Conservation (phyloP, 2,329 filamentous ascomycete genomes). For the Chaetothyriales sp. region DNA sequence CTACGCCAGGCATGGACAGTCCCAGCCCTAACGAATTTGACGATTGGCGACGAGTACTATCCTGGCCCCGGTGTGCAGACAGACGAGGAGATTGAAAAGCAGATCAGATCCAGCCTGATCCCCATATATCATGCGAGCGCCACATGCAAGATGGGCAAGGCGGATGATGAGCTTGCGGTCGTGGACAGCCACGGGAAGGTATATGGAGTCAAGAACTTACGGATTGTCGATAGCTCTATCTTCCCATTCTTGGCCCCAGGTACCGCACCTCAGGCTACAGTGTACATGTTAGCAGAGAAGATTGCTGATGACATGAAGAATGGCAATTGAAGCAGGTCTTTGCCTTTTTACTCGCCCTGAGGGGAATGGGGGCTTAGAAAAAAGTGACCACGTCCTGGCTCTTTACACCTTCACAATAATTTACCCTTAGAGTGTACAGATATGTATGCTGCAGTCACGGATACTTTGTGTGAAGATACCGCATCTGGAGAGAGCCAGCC, state of each 20-base stretch:
- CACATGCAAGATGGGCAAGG: conserved; percentile 27
- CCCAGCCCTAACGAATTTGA: conserved; percentile 10
- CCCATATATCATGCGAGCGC: conserved; percentile 24
- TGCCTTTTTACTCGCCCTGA: too few relatives aligned
- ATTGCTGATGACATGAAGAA: conserved; percentile 17
- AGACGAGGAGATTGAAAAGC: conserved; percentile 18
- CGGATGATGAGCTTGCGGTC: conserved; percentile 21
- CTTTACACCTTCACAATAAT: too few relatives aligned
- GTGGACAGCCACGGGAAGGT: conserved; percentile 22
- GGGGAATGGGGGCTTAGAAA: too few relatives aligned
- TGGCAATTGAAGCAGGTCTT: conserved; percentile 2
- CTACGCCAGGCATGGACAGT: conserved; percentile 15
- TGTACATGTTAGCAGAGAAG: conserved; percentile 34
- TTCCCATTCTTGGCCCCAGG: conserved; percentile 27
- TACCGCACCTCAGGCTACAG: conserved; percentile 27
- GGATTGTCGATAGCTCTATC: conserved; percentile 24
- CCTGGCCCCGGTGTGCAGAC: conserved; percentile 6
- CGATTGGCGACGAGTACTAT: conserved; percentile 8
- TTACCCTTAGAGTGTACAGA: too few relatives aligned
- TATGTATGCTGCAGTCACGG: too few relatives aligned
- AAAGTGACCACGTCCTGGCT: too few relatives aligned
- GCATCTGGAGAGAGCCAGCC: too few relatives aligned
- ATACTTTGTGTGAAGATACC: too few relatives aligned
- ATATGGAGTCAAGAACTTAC: conserved; percentile 21
- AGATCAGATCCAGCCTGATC: conserved; percentile 19